These are phyloP conservation scores for Chaetoceros muelleri DNA, from an alignment of 108 stramenopile genomes.

Conservation along the genomic window DNA sequence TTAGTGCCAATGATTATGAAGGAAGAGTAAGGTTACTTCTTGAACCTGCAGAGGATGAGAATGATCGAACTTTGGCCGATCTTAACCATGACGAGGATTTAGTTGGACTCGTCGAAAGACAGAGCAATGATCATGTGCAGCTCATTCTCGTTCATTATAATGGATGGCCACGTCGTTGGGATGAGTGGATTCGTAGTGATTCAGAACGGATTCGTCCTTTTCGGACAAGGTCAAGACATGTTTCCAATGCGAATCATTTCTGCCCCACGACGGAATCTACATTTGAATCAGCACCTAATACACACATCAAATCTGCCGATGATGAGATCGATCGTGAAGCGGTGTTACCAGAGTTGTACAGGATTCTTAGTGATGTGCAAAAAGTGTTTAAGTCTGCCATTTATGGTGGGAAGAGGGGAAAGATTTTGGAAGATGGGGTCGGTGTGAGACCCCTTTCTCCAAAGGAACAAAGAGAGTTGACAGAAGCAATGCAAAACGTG, in stretches of 20 bases:
- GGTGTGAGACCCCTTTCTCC: not conserved
- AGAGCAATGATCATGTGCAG: slow-evolving; percentile 58
- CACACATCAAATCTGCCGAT: slow-evolving; percentile 45
- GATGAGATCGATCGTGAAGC: slow-evolving; percentile 38
- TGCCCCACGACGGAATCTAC: slow-evolving; percentile 55
- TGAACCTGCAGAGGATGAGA: slow-evolving; percentile 44
- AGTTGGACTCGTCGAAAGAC: slow-evolving; percentile 12
- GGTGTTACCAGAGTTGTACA: slow-evolving; percentile 50
- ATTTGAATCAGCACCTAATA: slow-evolving; percentile 57
- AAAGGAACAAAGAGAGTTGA: not conserved
- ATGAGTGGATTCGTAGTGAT: slow-evolving; percentile 91
- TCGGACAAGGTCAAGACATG: slow-evolving; percentile 72
- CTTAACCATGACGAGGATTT: slow-evolving; percentile 6
- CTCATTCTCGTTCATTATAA: slow-evolving; percentile 91
- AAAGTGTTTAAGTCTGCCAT: slow-evolving; percentile 19
- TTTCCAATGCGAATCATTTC: slow-evolving; percentile 12
- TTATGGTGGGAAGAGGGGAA: not conserved
- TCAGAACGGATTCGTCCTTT: slow-evolving; percentile 81
- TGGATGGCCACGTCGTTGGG: slow-evolving; percentile 98
- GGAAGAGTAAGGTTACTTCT: slow-evolving; percentile 60
- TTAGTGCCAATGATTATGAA: slow-evolving; percentile 63
- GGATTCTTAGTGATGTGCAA: slow-evolving; percentile 40
- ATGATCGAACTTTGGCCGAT: slow-evolving; percentile 20
- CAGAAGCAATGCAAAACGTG: not conserved
- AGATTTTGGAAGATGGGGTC: not conserved